Conservation (phyloP, 129 eudicot species). For the Scalesia atractyloides region DNA sequence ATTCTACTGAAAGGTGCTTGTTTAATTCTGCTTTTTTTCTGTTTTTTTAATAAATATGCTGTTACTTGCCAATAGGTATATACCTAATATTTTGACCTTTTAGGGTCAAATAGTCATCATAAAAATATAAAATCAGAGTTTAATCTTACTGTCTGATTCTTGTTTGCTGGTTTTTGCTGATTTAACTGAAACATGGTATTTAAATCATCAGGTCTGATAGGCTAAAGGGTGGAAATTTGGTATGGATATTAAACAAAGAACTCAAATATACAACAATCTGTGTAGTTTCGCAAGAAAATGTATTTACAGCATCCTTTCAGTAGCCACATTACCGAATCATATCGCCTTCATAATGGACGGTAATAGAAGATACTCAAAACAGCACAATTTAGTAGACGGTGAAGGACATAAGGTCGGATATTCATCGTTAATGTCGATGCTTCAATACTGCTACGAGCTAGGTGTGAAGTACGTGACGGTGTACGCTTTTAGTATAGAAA, state of each 20-base stretch:
- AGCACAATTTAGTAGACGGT: constrained; percentile 33
- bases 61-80: too few species aligned
- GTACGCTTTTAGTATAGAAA: constrained; percentile 79
- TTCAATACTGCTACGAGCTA: constrained; percentile 56
- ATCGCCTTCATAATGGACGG: constrained; percentile 70
- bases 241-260: constrained; percentile 14
- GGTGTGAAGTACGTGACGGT: constrained; percentile 54
- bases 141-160: too few species aligned
- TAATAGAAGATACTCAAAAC: constrained; percentile 61
- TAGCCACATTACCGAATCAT: constrained; percentile 51
- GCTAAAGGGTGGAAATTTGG: neutral
- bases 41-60: too few species aligned
- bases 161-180: too few species aligned
- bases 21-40: too few species aligned
- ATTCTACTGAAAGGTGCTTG: too few species aligned
- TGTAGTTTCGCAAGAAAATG: constrained; percentile 12
- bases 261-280: neutral
- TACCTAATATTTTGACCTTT: too few species aligned
- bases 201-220: neutral
- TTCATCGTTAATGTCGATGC: constrained; percentile 18
- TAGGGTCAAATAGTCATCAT: too few species aligned
- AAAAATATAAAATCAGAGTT: too few species aligned
- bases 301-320: constrained; percentile 33
- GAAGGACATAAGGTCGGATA: constrained; percentile 7
- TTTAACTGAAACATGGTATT: too few species aligned